These are phyloP conservation scores for Pezicula carpinea DNA, from an alignment of 2,329 filamentous ascomycete species.

Conservation along the genomic window DNA sequence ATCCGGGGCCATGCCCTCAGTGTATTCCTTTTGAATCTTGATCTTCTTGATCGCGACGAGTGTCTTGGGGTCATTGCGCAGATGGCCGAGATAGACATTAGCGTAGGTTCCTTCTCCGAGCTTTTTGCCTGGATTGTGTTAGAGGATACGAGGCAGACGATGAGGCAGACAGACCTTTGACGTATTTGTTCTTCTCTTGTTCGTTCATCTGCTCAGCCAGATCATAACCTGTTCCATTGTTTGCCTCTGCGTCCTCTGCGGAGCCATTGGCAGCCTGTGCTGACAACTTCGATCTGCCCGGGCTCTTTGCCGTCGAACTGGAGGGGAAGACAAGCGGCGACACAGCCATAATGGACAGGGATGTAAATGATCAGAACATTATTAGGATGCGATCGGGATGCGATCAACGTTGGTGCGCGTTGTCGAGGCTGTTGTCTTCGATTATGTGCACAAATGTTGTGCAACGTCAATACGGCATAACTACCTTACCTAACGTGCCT, in stretches of 20 bases:
- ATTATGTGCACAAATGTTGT: too few relatives aligned
- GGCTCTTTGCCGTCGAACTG: too few relatives aligned
- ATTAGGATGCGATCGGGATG: too few relatives aligned
- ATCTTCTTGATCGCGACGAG: conserved; percentile 93
- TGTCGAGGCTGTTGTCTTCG: too few relatives aligned
- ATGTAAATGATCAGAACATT: too few relatives aligned
- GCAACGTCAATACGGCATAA: too few relatives aligned
- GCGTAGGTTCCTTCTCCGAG: conserved; percentile 97
- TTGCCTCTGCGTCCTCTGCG: conserved; percentile 9
- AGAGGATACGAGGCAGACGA: conserved; percentile 9
- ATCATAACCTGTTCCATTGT: conserved; percentile 37
- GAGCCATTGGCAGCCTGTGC: conserved; percentile 9
- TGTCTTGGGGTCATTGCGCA: conserved; percentile 64
- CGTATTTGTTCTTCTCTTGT: conserved; percentile 80
- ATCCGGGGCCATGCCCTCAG: conserved; percentile 89
- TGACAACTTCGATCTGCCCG: background rate
- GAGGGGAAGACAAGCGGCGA: too few relatives aligned
- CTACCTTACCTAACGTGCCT: too few relatives aligned
- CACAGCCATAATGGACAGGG: too few relatives aligned
- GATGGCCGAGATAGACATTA: conserved; percentile 85
- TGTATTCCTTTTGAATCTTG: conserved; percentile 80
- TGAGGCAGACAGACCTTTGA: conserved; percentile 57
- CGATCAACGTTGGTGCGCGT: too few relatives aligned
- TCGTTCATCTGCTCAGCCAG: conserved; percentile 79
- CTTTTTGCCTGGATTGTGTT: conserved; percentile 61